phyloP scores from a whole-genome alignment of 2,329 filamentous ascomycete genomes.

The Nothopassalora personata region DNA sequence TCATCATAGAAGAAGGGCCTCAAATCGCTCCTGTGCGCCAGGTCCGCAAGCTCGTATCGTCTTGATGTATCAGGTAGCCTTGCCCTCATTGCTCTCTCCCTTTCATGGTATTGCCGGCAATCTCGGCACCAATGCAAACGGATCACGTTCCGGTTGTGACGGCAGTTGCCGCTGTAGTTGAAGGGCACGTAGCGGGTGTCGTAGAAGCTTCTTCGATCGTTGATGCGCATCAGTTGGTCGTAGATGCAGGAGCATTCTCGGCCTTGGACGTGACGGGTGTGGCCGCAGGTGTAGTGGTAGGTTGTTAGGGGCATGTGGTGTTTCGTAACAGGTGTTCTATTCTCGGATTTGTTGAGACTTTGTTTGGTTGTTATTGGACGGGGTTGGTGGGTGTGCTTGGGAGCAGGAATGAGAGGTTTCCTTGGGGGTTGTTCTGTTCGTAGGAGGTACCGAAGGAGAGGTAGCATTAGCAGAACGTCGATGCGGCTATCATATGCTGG shows the following conservation, averaged over 20 bases:
- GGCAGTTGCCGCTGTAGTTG: constrained; percentile 10
- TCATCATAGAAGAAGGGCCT: neutral
- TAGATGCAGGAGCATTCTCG: constrained; percentile 22
- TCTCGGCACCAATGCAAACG: constrained; percentile 6
- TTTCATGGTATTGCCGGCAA: constrained; percentile 9
- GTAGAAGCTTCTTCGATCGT: constrained; percentile 11
- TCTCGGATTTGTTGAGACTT: neutral
- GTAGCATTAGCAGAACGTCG: neutral
- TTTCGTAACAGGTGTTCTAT: neutral
- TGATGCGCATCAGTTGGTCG: constrained; percentile 20
- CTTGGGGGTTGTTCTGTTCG: neutral
- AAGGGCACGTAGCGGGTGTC: constrained; percentile 18
- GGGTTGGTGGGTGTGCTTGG: neutral
- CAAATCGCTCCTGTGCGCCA: neutral
- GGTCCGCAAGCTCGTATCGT: neutral
- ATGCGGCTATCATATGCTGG: neutral
- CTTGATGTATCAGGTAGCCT: neutral
- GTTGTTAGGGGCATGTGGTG: constrained; percentile 21
- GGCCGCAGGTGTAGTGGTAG: constrained; percentile 24
- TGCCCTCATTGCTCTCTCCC: neutral
- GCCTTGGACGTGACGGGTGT: constrained; percentile 20
- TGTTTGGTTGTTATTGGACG: neutral
- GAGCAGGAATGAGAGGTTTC: neutral
- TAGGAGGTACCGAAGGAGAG: neutral
- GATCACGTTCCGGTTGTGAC: constrained; percentile 13